Evolutionary conservation across 2,329 filamentous ascomycete species (phyloP).

Genomic region (Coleophoma eucalyptorum): DNA sequence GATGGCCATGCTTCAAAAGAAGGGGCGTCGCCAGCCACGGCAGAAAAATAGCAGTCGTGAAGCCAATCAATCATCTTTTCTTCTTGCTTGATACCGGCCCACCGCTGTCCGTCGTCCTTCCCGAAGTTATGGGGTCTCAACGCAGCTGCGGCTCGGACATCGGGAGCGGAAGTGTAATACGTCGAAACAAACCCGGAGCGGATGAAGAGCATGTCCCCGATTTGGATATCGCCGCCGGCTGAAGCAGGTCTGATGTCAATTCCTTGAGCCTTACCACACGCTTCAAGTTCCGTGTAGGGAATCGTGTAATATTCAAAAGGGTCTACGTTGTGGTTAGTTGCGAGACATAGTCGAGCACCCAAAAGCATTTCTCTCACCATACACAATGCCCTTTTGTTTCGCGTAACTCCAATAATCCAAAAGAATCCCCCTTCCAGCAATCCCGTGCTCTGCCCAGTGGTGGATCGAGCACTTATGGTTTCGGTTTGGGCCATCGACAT

Average conservation of each 20-base stretch:
- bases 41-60: constrained; percentile 36
- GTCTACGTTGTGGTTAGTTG: constrained; percentile 10
- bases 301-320: constrained; percentile 24
- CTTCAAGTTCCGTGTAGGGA: constrained; percentile 19
- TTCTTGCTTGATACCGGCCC: constrained; percentile 44
- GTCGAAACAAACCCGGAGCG: constrained; percentile 42
- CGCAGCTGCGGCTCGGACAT: constrained; percentile 32
- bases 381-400: constrained; percentile 32
- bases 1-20: constrained; percentile 33
- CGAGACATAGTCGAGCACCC: no score
- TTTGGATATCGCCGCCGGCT: constrained; percentile 44
- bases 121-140: constrained; percentile 31
- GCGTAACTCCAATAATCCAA: constrained; percentile 45
- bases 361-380: constrained; percentile 13
- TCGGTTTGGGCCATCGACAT: constrained; percentile 20
- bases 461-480: constrained; percentile 25
- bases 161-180: constrained; percentile 30
- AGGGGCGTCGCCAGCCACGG: constrained; percentile 40
- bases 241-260: constrained; percentile 26
- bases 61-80: constrained; percentile 38
- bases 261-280: constrained; percentile 23
- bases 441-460: constrained; percentile 35
- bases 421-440: constrained; percentile 51
- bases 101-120: constrained; percentile 29
- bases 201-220: constrained; percentile 49